Percentiles rank a stretch among this genome's conserved stretches.
phyloP scores from a whole-genome alignment of 2,329 filamentous ascomycete genomes.

The Clonostachys sp. region DNA sequence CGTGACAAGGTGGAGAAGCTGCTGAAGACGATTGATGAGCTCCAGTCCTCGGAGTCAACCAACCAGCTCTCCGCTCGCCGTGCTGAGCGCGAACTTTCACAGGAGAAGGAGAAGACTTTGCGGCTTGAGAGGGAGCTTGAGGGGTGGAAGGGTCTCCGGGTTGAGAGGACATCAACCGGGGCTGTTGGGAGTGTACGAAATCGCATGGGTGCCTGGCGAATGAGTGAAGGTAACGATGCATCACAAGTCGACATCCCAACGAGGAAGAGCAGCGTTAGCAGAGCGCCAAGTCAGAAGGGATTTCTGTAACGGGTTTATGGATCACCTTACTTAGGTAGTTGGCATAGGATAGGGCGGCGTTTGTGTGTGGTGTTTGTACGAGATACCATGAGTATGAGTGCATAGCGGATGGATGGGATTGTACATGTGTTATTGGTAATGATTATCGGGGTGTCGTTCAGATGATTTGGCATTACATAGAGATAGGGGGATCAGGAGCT shows the following conservation, averaged over 20 bases:
- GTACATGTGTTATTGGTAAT: too few species aligned
- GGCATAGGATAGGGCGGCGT: too few species aligned
- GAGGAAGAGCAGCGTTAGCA: conserved; percentile 61
- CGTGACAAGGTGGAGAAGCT: conserved; percentile 90
- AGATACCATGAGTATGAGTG: too few species aligned
- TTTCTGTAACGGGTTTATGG: conserved; percentile 49
- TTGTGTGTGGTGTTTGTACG: too few species aligned
- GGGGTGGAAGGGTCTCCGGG: conserved; percentile 71
- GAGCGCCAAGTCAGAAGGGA: conserved; percentile 67
- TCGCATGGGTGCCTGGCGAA: conserved; percentile 18
- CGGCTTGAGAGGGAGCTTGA: conserved; percentile 86
- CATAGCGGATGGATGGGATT: too few species aligned
- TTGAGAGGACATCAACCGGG: conserved; percentile 47
- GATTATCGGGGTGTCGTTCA: too few species aligned
- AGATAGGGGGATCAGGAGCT: too few species aligned
- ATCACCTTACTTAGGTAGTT: too few species aligned
- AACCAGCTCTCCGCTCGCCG: conserved; percentile 78
- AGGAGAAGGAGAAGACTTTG: conserved; percentile 78
- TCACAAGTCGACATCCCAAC: conserved; percentile 49
- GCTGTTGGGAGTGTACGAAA: conserved; percentile 33
- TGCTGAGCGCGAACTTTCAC: conserved; percentile 83
- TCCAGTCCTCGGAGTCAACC: conserved; percentile 80
- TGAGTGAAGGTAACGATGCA: conserved; percentile 32
- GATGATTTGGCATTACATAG: too few species aligned
- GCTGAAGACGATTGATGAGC: conserved; percentile 85